These are phyloP conservation scores for Rhizophora apiculata DNA, from an alignment of 345 rosid species.

Conservation along the genomic window DNA sequence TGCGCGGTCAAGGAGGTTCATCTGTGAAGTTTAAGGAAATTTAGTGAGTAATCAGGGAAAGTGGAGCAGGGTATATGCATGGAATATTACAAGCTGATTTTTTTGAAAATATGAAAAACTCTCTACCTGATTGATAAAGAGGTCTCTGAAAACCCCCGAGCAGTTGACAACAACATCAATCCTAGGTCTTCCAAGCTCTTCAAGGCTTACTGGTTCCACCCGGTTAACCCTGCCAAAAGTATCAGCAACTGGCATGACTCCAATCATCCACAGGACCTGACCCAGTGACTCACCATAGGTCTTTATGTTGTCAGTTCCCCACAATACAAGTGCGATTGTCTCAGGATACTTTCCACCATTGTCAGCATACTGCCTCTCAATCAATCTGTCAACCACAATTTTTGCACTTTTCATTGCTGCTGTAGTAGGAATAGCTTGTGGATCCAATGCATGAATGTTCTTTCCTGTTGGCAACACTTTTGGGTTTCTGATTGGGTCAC, in stretches of 20 bases:
- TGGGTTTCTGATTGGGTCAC: conserved; percentile 96
- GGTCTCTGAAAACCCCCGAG: conserved; percentile 98
- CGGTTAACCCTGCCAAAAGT: conserved; percentile 90
- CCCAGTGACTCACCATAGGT: conserved; percentile 96
- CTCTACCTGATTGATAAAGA: conserved; percentile 89
- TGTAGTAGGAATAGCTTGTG: conserved; percentile 93
- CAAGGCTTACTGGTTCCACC: conserved; percentile 85
- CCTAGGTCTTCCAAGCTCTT: conserved; percentile 97
- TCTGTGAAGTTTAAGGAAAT: conserved; percentile 36
- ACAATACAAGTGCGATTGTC: conserved; percentile 89
- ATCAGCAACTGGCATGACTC: conserved; percentile 85
- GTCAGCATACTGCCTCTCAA: conserved; percentile 85
- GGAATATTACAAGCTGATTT: not conserved
- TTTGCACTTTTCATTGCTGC: conserved; percentile 99
- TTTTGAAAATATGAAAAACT: not conserved
- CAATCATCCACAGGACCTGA: conserved; percentile 99
- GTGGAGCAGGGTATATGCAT: not conserved
- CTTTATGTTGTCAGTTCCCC: conserved; percentile 99
- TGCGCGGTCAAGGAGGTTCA: conserved; percentile 96
- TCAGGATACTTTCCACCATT: conserved; percentile 92
- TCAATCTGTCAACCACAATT: conserved; percentile 77
- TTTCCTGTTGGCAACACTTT: conserved; percentile 97
- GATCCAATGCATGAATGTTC: conserved; percentile 97
- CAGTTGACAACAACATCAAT: conserved; percentile 97
- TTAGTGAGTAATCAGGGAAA: not conserved